Evolutionary conservation across 208 protist species (phyloP), one percentile per base, ranked within the genome.

Genomic region (Strigomonas oncopelti): DNA sequence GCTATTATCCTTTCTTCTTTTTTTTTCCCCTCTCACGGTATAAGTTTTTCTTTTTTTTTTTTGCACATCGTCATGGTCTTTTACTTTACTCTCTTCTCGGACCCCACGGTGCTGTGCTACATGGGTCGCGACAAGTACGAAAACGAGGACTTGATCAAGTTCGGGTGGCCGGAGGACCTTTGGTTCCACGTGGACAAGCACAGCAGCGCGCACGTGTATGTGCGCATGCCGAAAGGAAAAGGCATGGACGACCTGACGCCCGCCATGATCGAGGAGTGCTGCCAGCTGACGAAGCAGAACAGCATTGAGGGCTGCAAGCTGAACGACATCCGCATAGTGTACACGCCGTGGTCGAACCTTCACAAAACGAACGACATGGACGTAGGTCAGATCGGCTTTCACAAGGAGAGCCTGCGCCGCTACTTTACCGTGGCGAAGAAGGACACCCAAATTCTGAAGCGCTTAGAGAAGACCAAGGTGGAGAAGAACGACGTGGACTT

Each of bases 161-260:
- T 92, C 59, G 97, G 95, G 14, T 99, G 91, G 89, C 94, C 96
- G 4, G 97, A 99, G 60, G 98, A 99, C 74, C 80, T 99, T 25
- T 99, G 98, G 97, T 99, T 99, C 68, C 98, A 99, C 82, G 98
- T 99, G 8, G 97, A 99, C 77, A 91, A 93, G 48, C 87, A 98
- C 59, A 94, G 90, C 65, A 96, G 90, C 75, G 98, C 98, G 0
- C 98, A 99, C 80, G 93, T 99, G n/a, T 99, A 99, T 82, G 70
- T 99, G 1, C 87, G 98, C 9, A 73, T 95, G 75, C 78, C 92
- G 9, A 76, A 77, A n/a, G 92, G 95, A 4, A 85, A 97, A 34
- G 91, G 82, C 0, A 94, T 98, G 52, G 81, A 98, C 42, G 91
- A 96, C 59, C 80, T 99, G 42, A 87, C 95, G 7, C 75, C 77